Percentiles rank a stretch among this genome's conserved stretches.
These are phyloP conservation scores for Phytophthora syringae DNA, from an alignment of 352 stramenopile genomes.

Conservation along the genomic window DNA sequence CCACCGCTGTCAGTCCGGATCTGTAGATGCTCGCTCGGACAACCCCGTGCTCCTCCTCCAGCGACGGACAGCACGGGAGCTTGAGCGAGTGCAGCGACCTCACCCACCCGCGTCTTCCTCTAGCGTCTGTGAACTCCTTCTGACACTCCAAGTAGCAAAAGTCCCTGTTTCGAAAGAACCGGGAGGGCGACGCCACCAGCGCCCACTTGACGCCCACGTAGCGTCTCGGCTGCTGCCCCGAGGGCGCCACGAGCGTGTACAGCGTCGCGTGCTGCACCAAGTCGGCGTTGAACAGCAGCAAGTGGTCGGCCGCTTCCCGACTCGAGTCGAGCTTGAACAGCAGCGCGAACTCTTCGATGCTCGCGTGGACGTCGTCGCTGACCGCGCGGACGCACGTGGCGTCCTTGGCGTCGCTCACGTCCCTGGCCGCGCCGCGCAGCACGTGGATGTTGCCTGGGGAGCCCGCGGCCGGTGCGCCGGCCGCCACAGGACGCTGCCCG, in stretches of 20 bases:
- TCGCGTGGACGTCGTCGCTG: conserved; percentile 72
- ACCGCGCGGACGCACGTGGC: conserved; percentile 69
- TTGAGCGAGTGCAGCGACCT: conserved; percentile 65
- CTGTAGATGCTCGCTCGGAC: conserved; percentile 85
- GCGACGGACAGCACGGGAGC: conserved; percentile 56
- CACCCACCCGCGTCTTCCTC: conserved; percentile 65
- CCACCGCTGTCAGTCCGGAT: conserved; percentile 78
- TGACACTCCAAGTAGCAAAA: conserved; percentile 90
- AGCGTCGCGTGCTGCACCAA: conserved; percentile 75
- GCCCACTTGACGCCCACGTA: conserved; percentile 89
- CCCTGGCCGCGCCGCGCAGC: conserved; percentile 50
- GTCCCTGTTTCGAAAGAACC: conserved; percentile 77
- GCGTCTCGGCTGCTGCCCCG: conserved; percentile 68
- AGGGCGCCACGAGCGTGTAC: conserved; percentile 77
- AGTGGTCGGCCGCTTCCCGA: conserved; percentile 62
- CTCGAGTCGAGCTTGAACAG: conserved; percentile 85
- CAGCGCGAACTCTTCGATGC: conserved; percentile 85
- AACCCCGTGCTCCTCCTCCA: conserved; percentile 61
- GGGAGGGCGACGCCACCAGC: conserved; percentile 72
- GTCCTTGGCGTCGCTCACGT: conserved; percentile 44
- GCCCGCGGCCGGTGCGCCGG: conserved; percentile 37
- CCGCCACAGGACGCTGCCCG: conserved; percentile 63
- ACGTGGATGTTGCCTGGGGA: conserved; percentile 59
- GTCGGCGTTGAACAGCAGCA: conserved; percentile 82
- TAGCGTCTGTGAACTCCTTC: conserved; percentile 78